phyloP scores from a whole-genome alignment of 768 basidiomycete genomes.

The Kwoniella heveanensis region DNA sequence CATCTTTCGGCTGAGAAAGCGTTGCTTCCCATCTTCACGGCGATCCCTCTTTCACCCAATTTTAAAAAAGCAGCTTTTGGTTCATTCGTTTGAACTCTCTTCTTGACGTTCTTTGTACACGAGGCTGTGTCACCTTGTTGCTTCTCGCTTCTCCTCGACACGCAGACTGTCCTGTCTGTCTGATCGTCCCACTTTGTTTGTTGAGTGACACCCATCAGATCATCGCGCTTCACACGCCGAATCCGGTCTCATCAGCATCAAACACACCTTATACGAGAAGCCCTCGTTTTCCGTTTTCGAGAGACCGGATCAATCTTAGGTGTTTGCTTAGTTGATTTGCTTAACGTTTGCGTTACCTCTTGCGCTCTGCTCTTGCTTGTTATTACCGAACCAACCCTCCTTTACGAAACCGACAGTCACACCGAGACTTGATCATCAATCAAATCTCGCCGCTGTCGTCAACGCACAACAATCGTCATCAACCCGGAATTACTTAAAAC shows the following conservation, averaged over 20 bases:
- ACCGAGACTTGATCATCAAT: too few species aligned
- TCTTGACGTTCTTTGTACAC: neutral
- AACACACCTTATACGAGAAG: neutral
- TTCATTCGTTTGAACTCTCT: neutral
- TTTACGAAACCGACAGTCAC: too few species aligned
- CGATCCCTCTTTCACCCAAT: neutral
- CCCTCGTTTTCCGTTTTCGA: neutral
- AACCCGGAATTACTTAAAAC: too few species aligned
- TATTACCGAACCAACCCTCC: too few species aligned
- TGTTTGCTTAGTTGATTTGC: too few species aligned
- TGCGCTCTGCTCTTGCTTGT: too few species aligned
- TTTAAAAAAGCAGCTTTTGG: too few species aligned
- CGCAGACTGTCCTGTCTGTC: neutral
- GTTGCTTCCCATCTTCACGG: neutral
- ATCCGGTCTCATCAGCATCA: neutral
- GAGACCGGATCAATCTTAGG: neutral
- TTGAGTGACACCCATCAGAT: too few species aligned
- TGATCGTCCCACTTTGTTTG: neutral
- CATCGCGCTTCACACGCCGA: slow-evolving; percentile 1
- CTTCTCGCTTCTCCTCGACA: neutral
- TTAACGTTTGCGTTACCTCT: too few species aligned
- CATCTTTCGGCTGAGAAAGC: too few species aligned
- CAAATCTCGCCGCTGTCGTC: too few species aligned
- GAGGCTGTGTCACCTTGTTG: slow-evolving; percentile 1
- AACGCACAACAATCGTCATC: too few species aligned